Evolutionary conservation across 192 early-diverging fungal species (phyloP).

Genomic region (Rhizoclosmatium globosum): DNA sequence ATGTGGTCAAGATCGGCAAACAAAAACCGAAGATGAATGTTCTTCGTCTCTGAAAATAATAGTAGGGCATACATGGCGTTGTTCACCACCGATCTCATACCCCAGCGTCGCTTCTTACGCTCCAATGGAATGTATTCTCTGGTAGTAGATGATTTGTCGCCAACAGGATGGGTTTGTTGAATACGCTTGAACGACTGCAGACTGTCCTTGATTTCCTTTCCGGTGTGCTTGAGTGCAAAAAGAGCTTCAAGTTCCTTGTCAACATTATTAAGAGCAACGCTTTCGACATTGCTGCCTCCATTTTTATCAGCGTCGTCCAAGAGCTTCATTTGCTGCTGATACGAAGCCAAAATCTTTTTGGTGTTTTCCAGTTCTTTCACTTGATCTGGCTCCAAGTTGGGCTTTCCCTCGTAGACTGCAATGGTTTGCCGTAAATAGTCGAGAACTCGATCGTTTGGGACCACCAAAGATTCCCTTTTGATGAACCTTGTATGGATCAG

Average conservation of each 20-base stretch:
- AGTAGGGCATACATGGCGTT: no score
- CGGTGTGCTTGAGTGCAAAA: not conserved
- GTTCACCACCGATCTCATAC: no score
- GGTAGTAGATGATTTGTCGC: no score
- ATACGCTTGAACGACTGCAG: not conserved
- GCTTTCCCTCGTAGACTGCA: not conserved
- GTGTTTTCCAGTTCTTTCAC: conserved; percentile 1
- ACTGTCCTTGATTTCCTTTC: conserved; percentile 10
- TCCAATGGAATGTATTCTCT: no score
- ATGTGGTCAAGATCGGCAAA: no score
- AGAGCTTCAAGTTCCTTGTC: not conserved
- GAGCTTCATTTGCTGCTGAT: conserved; percentile 1
- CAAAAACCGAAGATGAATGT: no score
- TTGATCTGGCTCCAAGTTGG: not conserved
- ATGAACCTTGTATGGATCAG: not conserved
- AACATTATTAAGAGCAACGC: no score
- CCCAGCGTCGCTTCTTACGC: no score
- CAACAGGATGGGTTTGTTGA: no score
- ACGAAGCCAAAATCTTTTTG: not conserved
- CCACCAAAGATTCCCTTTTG: not conserved
- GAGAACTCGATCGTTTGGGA: not conserved
- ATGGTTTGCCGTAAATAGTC: not conserved
- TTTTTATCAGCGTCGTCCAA: not conserved
- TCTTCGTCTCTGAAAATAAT: no score
- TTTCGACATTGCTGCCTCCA: no score